Evolutionary conservation across 768 basidiomycete genomes (phyloP).

Genomic region (Piloderma croceum): DNA sequence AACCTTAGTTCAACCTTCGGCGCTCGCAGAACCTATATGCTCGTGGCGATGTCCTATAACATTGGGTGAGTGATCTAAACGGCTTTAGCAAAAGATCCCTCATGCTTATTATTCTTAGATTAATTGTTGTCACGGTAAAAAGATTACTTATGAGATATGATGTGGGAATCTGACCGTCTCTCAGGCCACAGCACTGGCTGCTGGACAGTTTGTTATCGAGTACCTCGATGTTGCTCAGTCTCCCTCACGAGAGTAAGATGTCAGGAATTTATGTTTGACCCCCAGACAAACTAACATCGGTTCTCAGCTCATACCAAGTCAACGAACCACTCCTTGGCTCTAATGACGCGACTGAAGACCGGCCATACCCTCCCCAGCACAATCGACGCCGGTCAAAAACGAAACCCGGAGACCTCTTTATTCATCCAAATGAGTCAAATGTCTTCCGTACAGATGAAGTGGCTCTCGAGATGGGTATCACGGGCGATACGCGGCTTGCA

Average conservation of each 20-base stretch:
- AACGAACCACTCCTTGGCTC: background rate
- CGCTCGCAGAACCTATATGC: conserved; percentile 52
- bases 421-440: conserved; percentile 59
- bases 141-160: background rate
- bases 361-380: conserved; percentile 14
- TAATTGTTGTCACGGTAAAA: conserved; percentile 47
- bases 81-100: background rate
- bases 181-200: conserved; percentile 52
- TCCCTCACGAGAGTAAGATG: too few relatives aligned
- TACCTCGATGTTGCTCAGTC: conserved; percentile 20
- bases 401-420: conserved; percentile 55
- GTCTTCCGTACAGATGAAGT: conserved; percentile 60
- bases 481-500: conserved; percentile 44
- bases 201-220: conserved; percentile 54
- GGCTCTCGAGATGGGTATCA: conserved; percentile 50
- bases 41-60: conserved; percentile 67
- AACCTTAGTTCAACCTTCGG: too few relatives aligned
- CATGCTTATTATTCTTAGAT: conserved; percentile 22
- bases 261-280: too few relatives aligned
- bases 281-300: too few relatives aligned
- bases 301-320: too few relatives aligned
- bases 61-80: conserved; percentile 44
- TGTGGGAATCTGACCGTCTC: background rate
- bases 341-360: conserved; percentile 15
- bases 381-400: conserved; percentile 44